phyloP scores from a whole-genome alignment of 164 flowering plant genomes.

The Liriodendron chinense region DNA sequence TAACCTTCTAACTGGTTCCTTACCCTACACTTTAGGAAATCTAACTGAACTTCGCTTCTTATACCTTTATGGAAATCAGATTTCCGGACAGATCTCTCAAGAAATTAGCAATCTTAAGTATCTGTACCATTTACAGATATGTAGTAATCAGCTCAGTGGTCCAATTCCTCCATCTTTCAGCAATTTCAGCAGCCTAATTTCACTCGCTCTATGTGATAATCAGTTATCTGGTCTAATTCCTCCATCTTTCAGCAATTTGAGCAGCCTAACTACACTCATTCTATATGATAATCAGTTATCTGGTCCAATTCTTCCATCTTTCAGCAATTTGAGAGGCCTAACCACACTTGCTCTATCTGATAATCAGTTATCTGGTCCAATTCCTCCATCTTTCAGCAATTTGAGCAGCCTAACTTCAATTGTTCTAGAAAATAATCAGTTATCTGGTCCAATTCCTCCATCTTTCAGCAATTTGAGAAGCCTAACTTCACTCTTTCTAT shows the following conservation, averaged over 20 bases:
- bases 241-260: conserved; percentile 15
- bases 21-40: background rate
- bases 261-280: too few species aligned
- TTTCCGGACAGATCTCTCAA: background rate
- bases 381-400: too few species aligned
- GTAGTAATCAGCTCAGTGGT: background rate
- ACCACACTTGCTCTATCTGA: background rate
- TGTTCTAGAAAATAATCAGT: too few species aligned
- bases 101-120: background rate
- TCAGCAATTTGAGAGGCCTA: conserved; percentile 17
- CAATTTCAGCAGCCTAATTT: conserved; percentile 3
- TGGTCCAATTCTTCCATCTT: conserved; percentile 3
- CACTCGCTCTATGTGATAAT: too few species aligned
- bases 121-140: background rate
- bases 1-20: background rate
- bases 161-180: background rate
- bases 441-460: too few species aligned
- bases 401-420: too few species aligned
- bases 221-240: background rate
- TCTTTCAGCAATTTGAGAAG: too few species aligned
- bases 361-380: conserved; percentile 19
- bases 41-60: background rate
- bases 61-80: background rate
- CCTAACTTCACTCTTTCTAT: too few species aligned
- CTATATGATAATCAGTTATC: too few species aligned